These are phyloP conservation scores for Phytophthora chlamydospora DNA, from an alignment of 352 stramenopile genomes.

Conservation along the genomic window DNA sequence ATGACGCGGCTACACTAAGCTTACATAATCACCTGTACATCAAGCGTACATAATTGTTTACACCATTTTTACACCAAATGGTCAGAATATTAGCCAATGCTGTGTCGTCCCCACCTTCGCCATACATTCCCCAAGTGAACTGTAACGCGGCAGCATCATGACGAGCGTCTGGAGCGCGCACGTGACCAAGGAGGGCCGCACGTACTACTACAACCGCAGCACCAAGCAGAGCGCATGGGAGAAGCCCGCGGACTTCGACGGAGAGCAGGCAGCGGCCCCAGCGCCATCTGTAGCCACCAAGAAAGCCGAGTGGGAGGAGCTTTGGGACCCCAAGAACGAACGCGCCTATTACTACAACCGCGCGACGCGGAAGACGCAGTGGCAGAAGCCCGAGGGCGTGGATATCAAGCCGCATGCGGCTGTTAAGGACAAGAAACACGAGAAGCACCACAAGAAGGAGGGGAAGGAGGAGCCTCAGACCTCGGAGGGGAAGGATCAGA, in stretches of 20 bases:
- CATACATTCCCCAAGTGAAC: slow-evolving; percentile 15
- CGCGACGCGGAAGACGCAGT: slow-evolving; percentile 79
- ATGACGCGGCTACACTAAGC: slow-evolving; percentile 7
- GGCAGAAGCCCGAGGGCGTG: slow-evolving; percentile 75
- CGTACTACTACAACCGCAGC: slow-evolving; percentile 90
- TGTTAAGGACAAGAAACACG: slow-evolving; percentile 24
- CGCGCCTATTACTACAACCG: slow-evolving; percentile 90
- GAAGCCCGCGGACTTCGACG: slow-evolving; percentile 80
- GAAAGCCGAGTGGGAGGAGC: slow-evolving; percentile 80
- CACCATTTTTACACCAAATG: slow-evolving; percentile 1
- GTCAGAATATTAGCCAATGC: slow-evolving; percentile 14
- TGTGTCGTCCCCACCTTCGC: background rate
- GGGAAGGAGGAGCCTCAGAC: slow-evolving; percentile 10
- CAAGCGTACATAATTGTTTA: slow-evolving; percentile 1
- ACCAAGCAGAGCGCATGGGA: slow-evolving; percentile 91
- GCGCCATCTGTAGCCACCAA: slow-evolving; percentile 10
- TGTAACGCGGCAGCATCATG: slow-evolving; percentile 16
- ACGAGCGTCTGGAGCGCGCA: slow-evolving; percentile 82
- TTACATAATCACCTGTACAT: slow-evolving; percentile 18
- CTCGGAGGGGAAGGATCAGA: slow-evolving; percentile 7
- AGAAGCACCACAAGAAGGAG: slow-evolving; percentile 30
- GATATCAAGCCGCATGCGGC: slow-evolving; percentile 74
- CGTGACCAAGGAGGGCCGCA: slow-evolving; percentile 83
- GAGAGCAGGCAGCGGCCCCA: slow-evolving; percentile 32
- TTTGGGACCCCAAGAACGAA: slow-evolving; percentile 88